A percentile compares a stretch with the other conserved stretches of the same genome.
phyloP scores from a whole-genome alignment of 2,329 filamentous ascomycete genomes.

The Emericellopsis cladophorae region DNA sequence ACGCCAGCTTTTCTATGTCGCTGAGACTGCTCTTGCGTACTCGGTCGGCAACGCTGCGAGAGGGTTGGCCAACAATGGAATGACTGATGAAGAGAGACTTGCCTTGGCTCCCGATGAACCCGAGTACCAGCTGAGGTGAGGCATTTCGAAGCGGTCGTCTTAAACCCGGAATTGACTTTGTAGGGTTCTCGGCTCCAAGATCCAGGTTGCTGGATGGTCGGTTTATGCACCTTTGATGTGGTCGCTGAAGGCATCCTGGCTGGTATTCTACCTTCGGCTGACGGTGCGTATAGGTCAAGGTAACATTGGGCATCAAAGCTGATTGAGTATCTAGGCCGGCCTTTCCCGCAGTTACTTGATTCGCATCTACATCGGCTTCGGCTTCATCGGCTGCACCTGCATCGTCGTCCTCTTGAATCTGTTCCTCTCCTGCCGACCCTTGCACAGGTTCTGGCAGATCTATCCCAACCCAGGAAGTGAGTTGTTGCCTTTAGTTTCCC shows the following conservation, averaged over 20 bases:
- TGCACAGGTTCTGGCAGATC: conserved; percentile 46
- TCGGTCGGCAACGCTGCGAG: conserved; percentile 31
- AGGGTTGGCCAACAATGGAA: conserved; percentile 43
- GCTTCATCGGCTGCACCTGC: conserved; percentile 33
- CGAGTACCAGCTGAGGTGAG: conserved; percentile 23
- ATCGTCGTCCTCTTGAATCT: conserved; percentile 34
- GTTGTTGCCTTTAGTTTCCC: too few species aligned
- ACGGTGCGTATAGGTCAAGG: too few species aligned
- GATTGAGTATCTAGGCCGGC: conserved; percentile 15
- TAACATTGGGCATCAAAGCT: too few species aligned
- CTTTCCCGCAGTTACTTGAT: conserved; percentile 22
- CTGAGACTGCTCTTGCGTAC: conserved; percentile 25
- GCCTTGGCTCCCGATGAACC: conserved; percentile 26
- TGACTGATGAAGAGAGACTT: conserved; percentile 36
- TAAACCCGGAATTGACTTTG: not conserved
- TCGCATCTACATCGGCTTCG: conserved; percentile 37
- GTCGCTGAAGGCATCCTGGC: conserved; percentile 42
- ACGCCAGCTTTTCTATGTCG: not conserved
- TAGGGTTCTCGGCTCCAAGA: conserved; percentile 36
- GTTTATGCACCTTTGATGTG: conserved; percentile 40
- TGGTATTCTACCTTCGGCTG: conserved; percentile 42
- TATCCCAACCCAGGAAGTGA: conserved; percentile 38
- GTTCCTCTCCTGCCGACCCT: conserved; percentile 37
- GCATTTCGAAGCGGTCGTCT: conserved; percentile 12
- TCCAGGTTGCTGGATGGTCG: conserved; percentile 42